Percentiles rank a stretch among this genome's conserved stretches.
These are phyloP conservation scores for Penicillium oxalicum DNA, from an alignment of 2,329 filamentous ascomycete species.

Conservation along the genomic window DNA sequence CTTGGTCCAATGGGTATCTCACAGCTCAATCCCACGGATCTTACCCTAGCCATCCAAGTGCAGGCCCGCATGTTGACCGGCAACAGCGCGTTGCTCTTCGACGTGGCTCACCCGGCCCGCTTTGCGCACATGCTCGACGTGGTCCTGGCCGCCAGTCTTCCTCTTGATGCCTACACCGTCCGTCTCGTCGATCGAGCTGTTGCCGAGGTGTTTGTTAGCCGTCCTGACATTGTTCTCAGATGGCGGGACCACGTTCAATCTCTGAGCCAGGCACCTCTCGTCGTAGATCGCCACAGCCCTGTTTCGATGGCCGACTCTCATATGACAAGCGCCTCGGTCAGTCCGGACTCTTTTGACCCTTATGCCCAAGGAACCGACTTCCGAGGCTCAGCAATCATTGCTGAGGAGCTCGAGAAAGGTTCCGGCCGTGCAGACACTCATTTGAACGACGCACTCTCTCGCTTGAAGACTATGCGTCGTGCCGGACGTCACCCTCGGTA, in stretches of 20 bases:
- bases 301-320: slow-evolving; percentile 40
- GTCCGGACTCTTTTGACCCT: slow-evolving; percentile 82
- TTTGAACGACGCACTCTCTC: slow-evolving; percentile 71
- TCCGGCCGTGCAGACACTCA: slow-evolving; percentile 66
- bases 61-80: slow-evolving; percentile 47
- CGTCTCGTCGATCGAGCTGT: slow-evolving; percentile 55
- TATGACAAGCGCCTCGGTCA: slow-evolving; percentile 52
- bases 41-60: slow-evolving; percentile 57
- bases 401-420: slow-evolving; percentile 78
- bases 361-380: slow-evolving; percentile 88
- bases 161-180: slow-evolving; percentile 52
- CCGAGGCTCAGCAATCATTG: slow-evolving; percentile 85
- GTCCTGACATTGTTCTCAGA: slow-evolving; percentile 44
- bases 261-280: slow-evolving; percentile 43
- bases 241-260: slow-evolving; percentile 53
- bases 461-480: slow-evolving; percentile 89
- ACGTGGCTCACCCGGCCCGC: slow-evolving; percentile 54
- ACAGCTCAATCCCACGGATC: slow-evolving; percentile 46
- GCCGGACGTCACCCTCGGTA: slow-evolving; percentile 87
- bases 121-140: slow-evolving; percentile 58
- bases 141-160: slow-evolving; percentile 47
- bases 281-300: slow-evolving; percentile 36
- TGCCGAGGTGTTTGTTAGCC: slow-evolving; percentile 44
- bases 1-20: slow-evolving; percentile 56
- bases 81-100: slow-evolving; percentile 38